Evolutionary conservation across 2,329 filamentous ascomycete genomes (phyloP), one percentile per base, ranked within the genome.

Genomic region (Dactylellina parvicollis): DNA sequence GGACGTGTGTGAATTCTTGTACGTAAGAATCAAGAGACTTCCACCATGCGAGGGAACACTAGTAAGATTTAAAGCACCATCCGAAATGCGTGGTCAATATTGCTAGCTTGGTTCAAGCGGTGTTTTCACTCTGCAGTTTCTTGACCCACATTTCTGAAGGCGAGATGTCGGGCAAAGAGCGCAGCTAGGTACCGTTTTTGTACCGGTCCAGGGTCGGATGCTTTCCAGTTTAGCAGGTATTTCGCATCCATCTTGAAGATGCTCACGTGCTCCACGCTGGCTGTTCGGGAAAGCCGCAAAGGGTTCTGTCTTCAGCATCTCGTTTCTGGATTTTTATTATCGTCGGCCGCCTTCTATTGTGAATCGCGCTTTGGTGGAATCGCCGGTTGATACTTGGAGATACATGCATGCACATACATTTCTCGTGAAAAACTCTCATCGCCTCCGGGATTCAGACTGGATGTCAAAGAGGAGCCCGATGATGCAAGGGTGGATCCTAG

Each of bases 401-500:
- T 32, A 5, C 30, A 32, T 12, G 5, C 12, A 5, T 5, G 5
- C 12, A 32, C 5, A 32, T 32, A 32, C 12, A 5, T 5, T 32
- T 5, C 30, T 12, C 30, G 5, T 5, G 34, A 38, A 54, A 54
- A 54, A 34, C 3, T 26, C 42, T 56, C 22, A 22, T 42, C 22
- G 18, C 62, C 62, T 47, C 52, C 40, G 40, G 32, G 26, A 52
- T 55, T 55, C 46, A 46, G 18, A 44, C 18, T 40, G 36, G 24
- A 28, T 67, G 64, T 71, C 24, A 30, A 32, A 12, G 47, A 49
- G 42, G 46, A 22, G 38, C 32, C 36, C 32, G 65, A 56, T 71
- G 49, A 28, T 59, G 59, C 67, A 40, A 72, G 66, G 57, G 66
- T 72, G 50, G 50, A 65, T 65, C 67, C 69, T 55, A 12, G 32